These are phyloP conservation scores for Blastobotrys illinoisensis DNA, from an alignment of 1,139 yeast genomes.

Conservation along the genomic window DNA sequence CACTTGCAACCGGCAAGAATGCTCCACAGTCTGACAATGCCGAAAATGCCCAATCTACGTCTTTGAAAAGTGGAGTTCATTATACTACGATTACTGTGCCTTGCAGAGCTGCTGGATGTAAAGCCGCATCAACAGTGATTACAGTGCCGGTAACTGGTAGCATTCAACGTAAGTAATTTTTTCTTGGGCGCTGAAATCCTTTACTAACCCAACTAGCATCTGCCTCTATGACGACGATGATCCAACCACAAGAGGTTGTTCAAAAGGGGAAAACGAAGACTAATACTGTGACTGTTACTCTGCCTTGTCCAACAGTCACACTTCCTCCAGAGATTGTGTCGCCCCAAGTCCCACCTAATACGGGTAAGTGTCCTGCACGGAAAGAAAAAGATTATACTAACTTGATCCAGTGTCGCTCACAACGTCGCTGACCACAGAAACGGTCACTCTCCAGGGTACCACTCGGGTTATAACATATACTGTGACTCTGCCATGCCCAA, in stretches of 20 bases:
- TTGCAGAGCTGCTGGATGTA: conserved; percentile 15
- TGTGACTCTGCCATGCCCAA: conserved; percentile 23
- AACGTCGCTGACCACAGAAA: conserved; percentile 4
- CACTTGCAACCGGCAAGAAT: not conserved
- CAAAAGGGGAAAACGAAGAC: conserved; percentile 10
- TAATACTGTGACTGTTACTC: conserved; percentile 20
- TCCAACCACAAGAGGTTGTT: conserved; percentile 8
- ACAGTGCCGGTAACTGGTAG: conserved; percentile 5
- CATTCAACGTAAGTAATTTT: not conserved
- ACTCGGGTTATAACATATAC: conserved; percentile 17
- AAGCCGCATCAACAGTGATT: conserved; percentile 13
- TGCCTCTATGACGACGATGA: conserved; percentile 10
- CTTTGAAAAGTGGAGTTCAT: not conserved
- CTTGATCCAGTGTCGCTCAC: conserved; percentile 7
- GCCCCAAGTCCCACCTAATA: conserved; percentile 11
- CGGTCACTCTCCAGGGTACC: conserved; percentile 5
- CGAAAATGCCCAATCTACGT: not conserved
- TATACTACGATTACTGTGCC: conserved; percentile 18
- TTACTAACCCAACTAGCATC: conserved; percentile 6
- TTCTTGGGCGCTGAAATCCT: not conserved
- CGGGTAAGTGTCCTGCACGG: conserved; percentile 4
- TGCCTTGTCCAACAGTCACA: conserved; percentile 21
- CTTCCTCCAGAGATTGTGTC: conserved; percentile 10
- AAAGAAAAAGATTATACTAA: conserved; percentile 1
- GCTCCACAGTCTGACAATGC: not conserved